These are phyloP conservation scores for Talaromyces ruber DNA, from an alignment of 495 filamentous ascomycete species.

Conservation along the genomic window DNA sequence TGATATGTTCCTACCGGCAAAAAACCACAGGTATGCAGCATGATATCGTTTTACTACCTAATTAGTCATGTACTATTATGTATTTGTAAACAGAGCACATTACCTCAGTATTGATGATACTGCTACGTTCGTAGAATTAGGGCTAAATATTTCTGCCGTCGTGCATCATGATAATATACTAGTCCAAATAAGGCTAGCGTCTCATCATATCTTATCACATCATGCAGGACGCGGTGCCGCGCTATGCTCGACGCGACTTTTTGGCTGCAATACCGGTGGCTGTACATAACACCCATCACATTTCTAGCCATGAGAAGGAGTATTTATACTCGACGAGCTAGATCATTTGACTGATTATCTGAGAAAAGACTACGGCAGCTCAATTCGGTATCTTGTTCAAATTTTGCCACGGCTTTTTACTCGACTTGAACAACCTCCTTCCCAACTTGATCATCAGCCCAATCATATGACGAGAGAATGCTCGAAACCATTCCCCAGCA, in stretches of 20 bases:
- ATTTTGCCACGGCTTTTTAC: neutral
- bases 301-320: neutral
- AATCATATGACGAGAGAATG: neutral
- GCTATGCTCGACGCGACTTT: neutral
- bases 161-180: neutral
- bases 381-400: neutral
- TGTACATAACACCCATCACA: neutral
- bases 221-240: neutral
- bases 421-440: neutral
- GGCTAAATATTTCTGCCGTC: neutral
- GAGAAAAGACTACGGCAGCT: neutral
- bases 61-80: neutral
- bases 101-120: neutral
- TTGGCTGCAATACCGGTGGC: neutral
- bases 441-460: neutral
- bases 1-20: neutral
- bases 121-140: neutral
- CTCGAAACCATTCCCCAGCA: slow-evolving; percentile 11
- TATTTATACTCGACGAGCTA: neutral
- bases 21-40: neutral
- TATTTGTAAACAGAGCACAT: neutral
- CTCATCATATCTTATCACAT: neutral
- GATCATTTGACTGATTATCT: neutral
- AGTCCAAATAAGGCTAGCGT: neutral
- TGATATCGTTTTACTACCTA: neutral